A percentile compares a stretch with the other conserved stretches of the same genome.
phyloP scores from a whole-genome alignment of 2,329 filamentous ascomycete species.

The Colletotrichum plurivorum region DNA sequence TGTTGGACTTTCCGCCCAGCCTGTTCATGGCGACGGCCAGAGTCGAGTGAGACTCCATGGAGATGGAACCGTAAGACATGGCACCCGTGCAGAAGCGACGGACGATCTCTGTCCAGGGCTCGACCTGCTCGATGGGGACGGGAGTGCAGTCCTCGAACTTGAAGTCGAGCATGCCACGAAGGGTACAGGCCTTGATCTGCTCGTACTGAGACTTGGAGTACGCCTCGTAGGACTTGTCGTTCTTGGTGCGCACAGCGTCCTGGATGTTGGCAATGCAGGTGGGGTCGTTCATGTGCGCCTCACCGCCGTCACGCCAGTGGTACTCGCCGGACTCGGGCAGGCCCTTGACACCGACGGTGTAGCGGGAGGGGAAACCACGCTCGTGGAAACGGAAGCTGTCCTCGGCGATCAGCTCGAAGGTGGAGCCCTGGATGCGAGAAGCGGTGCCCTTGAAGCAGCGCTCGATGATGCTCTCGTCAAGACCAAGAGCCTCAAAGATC shows the following conservation, averaged over 20 bases:
- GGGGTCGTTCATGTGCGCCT: conserved; percentile 95
- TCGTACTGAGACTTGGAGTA: conserved; percentile 95
- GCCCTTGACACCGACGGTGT: conserved; percentile 82
- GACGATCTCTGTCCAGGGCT: conserved; percentile 98
- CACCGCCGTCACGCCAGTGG: conserved; percentile 97
- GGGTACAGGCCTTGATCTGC: conserved; percentile 95
- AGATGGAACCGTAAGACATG: conserved; percentile 99
- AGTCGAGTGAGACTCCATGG: conserved; percentile 98
- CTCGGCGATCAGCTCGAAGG: conserved; percentile 92
- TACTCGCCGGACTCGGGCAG: conserved; percentile 96
- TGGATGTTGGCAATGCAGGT: conserved; percentile 96
- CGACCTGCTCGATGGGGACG: conserved; percentile 95
- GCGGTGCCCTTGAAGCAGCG: conserved; percentile 96
- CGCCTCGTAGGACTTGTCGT: conserved; percentile 98
- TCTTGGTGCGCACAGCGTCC: conserved; percentile 96
- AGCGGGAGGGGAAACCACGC: conserved; percentile 87
- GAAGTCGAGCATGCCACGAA: conserved; percentile 95
- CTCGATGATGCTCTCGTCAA: conserved; percentile 93
- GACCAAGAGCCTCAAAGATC: conserved; percentile 95
- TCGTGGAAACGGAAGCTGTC: conserved; percentile 97
- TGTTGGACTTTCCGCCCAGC: conserved; percentile 96
- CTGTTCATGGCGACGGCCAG: conserved; percentile 97
- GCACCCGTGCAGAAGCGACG: conserved; percentile 96
- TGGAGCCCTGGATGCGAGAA: conserved; percentile 93
- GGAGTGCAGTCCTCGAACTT: conserved; percentile 89